phyloP scores from a whole-genome alignment of 768 basidiomycete species.

The Xerocomus spinulosus region DNA sequence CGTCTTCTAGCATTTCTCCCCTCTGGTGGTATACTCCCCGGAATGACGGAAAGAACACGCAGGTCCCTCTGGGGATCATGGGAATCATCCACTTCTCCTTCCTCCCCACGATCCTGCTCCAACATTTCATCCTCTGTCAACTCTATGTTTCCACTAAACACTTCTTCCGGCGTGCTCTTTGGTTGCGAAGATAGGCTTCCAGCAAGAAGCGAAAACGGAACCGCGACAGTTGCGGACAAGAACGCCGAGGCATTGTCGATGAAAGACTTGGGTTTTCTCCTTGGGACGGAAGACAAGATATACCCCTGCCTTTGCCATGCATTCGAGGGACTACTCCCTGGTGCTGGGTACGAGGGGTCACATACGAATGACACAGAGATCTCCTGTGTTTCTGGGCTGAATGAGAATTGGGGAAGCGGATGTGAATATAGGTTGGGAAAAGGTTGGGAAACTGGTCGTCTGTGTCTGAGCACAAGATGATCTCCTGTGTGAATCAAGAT shows the following conservation, averaged over 20 bases:
- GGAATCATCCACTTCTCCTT: constrained; percentile 75
- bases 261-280: constrained; percentile 62
- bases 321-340: constrained; percentile 31
- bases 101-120: constrained; percentile 74
- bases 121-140: constrained; percentile 72
- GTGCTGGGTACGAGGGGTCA: constrained; percentile 60
- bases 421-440: constrained; percentile 79
- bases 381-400: constrained; percentile 48
- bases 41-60: constrained; percentile 47
- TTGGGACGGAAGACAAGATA: constrained; percentile 61
- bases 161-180: constrained; percentile 59
- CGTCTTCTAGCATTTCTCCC: constrained; percentile 38
- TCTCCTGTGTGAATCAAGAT: constrained; percentile 42
- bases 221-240: constrained; percentile 54
- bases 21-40: constrained; percentile 33
- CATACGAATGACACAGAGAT: constrained; percentile 56
- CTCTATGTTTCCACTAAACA: constrained; percentile 65
- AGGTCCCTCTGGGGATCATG: constrained; percentile 51
- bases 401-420: constrained; percentile 67
- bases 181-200: constrained; percentile 29
- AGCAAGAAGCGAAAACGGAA: constrained; percentile 53
- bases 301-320: constrained; percentile 59
- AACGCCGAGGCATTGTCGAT: constrained; percentile 69
- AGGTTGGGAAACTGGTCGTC: constrained; percentile 69
- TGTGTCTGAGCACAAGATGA: constrained; percentile 65